A percentile compares a stretch with the other conserved stretches of the same genome.
These are phyloP conservation scores for Cyclocybe cylindracea DNA, from an alignment of 768 basidiomycete species.

Conservation along the genomic window DNA sequence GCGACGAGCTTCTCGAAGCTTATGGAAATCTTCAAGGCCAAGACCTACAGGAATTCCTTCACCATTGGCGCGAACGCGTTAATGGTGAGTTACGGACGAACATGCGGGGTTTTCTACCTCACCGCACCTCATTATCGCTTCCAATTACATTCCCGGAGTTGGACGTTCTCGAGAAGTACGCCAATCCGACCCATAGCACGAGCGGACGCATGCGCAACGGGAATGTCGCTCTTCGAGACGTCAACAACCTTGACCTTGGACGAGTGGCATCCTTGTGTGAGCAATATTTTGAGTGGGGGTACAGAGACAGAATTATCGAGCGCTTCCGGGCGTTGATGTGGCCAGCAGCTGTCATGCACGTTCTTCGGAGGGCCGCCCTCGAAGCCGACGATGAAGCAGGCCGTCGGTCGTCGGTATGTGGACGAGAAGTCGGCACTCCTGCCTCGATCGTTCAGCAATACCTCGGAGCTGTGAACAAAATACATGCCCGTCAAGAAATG, in stretches of 20 bases:
- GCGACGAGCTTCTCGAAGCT: conserved; percentile 52
- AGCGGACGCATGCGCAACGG: neutral
- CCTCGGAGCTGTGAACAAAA: conserved; percentile 11
- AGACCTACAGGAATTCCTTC: conserved; percentile 45
- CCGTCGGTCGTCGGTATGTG: neutral
- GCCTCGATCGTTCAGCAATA: conserved; percentile 18
- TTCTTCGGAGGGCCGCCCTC: conserved; percentile 52
- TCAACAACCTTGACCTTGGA: conserved; percentile 47
- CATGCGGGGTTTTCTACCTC: conserved; percentile 43
- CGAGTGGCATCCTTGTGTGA: conserved; percentile 63
- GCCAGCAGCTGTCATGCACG: conserved; percentile 57
- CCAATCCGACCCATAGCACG: conserved; percentile 22
- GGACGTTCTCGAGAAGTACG: conserved; percentile 60
- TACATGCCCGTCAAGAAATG: conserved; percentile 4
- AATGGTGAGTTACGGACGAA: conserved; percentile 52
- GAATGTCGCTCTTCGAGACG: conserved; percentile 26
- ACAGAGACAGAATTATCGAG: conserved; percentile 58
- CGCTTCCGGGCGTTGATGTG: conserved; percentile 69
- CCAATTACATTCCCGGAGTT: conserved; percentile 56
- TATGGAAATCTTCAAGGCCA: conserved; percentile 32
- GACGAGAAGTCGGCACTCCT: conserved; percentile 19
- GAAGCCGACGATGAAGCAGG: conserved; percentile 34
- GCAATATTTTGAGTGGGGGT: conserved; percentile 72
- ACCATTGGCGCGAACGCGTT: conserved; percentile 48
- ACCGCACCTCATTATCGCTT: conserved; percentile 46